Base-by-base conservation (phyloP, 2,329 filamentous ascomycete species). In the Colletotrichum noveboracense region DNA sequence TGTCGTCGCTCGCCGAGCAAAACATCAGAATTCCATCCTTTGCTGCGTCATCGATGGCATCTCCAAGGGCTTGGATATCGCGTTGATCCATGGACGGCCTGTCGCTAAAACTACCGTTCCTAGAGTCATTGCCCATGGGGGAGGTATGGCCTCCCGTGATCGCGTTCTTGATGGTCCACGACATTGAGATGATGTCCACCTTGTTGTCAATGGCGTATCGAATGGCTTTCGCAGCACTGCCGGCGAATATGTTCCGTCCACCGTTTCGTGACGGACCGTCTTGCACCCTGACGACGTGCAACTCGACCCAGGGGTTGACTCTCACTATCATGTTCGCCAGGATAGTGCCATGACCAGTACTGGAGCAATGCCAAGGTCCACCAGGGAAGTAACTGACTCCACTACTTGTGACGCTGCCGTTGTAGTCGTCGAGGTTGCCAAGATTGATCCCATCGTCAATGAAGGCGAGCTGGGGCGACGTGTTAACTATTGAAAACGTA, bases 1-100 rank as follows among this genome's bases (percentile, higher is more conserved):
- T 34, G 30, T 62, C 60, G 7, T 32, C 60, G 7, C 60, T 62
- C 13, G 60, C 60, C 0, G 60, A 62, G 32, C 60, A 62, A 4
- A 62, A 62, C 30, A 62, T 62, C 0, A 62, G 16, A 14, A 62
- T 62, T n/a, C 60, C 60, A 18, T 30, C 60, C 60, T 62, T 62
- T 36, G 60, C 60, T 6, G 60, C 60, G 7, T 34, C 60, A 4
- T 34, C 60, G 12, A 62, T 62, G 1, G 30, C 60, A 5, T 36
- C 32, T 8, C n/a, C 60, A n/a, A 62, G 60, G n/a, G 12, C 28
- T 16, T 62, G 60, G 16, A 62, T 36, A 1, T 34, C 60, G 1
- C n/a, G 28, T 21, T 32, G 60, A 6, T 62, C 60, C 14, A 28
- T 18, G 16, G 55, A 26, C 5, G 21, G 13, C 55, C 7, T 58